phyloP scores from a whole-genome alignment of 495 filamentous ascomycete species.

The Annulohypoxylon maeteangense region DNA sequence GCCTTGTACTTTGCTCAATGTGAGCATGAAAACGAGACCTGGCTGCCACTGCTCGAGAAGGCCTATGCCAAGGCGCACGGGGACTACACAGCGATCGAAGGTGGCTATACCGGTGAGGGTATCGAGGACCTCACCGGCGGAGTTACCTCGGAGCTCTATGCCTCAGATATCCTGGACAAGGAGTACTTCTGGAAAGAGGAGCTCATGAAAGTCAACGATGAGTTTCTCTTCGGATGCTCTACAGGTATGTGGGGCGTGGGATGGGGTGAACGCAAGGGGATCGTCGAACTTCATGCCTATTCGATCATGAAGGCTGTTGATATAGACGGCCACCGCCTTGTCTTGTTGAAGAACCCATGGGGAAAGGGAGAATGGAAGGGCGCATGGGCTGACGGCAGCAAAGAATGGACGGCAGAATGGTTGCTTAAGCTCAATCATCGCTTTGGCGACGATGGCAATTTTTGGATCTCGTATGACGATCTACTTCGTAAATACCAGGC shows the following conservation, averaged over 20 bases:
- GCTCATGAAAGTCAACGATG: conserved; percentile 82
- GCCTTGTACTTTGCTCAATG: conserved; percentile 91
- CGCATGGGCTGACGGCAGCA: conserved; percentile 87
- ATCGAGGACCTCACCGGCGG: conserved; percentile 95
- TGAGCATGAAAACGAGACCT: conserved; percentile 87
- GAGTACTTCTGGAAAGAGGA: conserved; percentile 90
- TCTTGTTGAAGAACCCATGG: conserved; percentile 90
- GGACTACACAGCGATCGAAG: conserved; percentile 84
- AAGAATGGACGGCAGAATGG: conserved; percentile 93
- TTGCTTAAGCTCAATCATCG: conserved; percentile 79
- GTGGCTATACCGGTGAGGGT: conserved; percentile 86
- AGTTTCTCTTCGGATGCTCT: conserved; percentile 88
- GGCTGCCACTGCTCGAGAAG: conserved; percentile 94
- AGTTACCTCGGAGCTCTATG: conserved; percentile 82
- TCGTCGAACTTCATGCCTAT: conserved; percentile 86
- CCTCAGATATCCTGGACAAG: conserved; percentile 86
- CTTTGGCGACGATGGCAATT: conserved; percentile 88
- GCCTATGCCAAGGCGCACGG: conserved; percentile 97
- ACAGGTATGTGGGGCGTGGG: conserved; percentile 72
- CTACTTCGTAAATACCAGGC: conserved; percentile 83
- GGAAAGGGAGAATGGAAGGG: conserved; percentile 85
- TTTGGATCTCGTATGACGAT: conserved; percentile 79
- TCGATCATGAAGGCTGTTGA: conserved; percentile 86
- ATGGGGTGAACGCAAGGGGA: conserved; percentile 73
- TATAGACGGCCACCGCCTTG: conserved; percentile 75